phyloP scores from a whole-genome alignment of 805 yeast species.

The Vanderwaltozyma verrucispora region DNA sequence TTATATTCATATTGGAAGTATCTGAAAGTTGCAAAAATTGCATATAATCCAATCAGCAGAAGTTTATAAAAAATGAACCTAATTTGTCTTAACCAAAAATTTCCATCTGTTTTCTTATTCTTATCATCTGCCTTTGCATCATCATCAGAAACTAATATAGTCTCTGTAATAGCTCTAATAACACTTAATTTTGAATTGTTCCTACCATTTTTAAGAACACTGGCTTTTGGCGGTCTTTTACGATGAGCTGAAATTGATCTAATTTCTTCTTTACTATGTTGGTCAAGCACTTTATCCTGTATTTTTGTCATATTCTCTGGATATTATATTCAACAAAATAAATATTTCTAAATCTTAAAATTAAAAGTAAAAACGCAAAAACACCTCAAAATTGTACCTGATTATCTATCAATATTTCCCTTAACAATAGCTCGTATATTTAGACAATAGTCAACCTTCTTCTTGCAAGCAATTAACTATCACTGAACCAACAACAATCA shows the following conservation, averaged over 20 bases:
- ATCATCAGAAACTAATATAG: constrained; percentile 9
- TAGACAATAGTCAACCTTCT: too few species aligned
- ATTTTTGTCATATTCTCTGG: constrained; percentile 1
- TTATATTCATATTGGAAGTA: constrained; percentile 43
- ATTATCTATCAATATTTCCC: too few species aligned
- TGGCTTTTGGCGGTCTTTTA: constrained; percentile 13
- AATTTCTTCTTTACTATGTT: constrained; percentile 1
- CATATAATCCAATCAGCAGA: constrained; percentile 41
- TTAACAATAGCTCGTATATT: too few species aligned
- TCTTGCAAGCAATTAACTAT: too few species aligned
- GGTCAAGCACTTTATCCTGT: constrained; percentile 2
- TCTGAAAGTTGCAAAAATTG: constrained; percentile 46
- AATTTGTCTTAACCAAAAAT: constrained; percentile 3
- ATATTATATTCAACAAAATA: too few species aligned
- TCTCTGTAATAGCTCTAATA: constrained; percentile 13
- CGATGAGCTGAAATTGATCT: not conserved
- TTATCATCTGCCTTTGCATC: not conserved
- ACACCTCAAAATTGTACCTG: too few species aligned
- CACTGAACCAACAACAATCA: too few species aligned
- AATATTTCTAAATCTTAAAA: too few species aligned
- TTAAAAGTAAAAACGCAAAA: too few species aligned
- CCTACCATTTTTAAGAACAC: constrained; percentile 8
- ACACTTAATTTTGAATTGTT: constrained; percentile 9
- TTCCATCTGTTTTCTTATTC: not conserved
- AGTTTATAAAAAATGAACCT: constrained; percentile 34